Percentiles rank a stretch among this genome's conserved stretches.
phyloP scores from a whole-genome alignment of 805 yeast genomes.

The Candida sanyiensis region DNA sequence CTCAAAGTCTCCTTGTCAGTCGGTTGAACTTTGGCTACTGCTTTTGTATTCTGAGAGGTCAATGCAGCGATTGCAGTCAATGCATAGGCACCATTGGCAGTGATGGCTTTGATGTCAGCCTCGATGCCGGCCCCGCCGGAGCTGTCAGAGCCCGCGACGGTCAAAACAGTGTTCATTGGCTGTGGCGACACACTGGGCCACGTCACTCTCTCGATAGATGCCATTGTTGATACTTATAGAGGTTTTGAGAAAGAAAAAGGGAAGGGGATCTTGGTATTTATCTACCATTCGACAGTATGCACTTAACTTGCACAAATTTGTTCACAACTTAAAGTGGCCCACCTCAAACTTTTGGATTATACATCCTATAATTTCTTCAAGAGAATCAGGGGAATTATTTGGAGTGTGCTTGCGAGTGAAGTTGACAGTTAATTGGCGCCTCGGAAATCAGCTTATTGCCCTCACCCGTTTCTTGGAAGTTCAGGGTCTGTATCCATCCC shows the following conservation, averaged over 20 bases:
- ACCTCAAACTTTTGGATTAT: no score
- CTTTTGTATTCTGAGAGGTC: constrained; percentile 69
- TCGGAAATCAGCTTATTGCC: no score
- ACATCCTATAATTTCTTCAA: no score
- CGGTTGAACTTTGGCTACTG: constrained; percentile 36
- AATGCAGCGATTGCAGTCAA: constrained; percentile 72
- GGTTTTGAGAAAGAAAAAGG: background rate
- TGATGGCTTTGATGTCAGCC: constrained; percentile 77
- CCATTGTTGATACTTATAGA: background rate
- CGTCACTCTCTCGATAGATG: constrained; percentile 1
- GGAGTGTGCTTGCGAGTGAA: no score
- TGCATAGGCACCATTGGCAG: constrained; percentile 72
- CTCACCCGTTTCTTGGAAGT: no score
- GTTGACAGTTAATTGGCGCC: no score
- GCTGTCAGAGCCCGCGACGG: constrained; percentile 72
- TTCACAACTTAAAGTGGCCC: no score
- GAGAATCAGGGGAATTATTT: no score
- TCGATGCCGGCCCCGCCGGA: constrained; percentile 93
- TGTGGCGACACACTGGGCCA: constrained; percentile 6
- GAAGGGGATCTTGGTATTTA: background rate
- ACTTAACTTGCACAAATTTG: constrained; percentile 6
- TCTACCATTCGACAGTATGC: background rate
- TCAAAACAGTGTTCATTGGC: constrained; percentile 35
- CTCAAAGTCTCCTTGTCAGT: constrained; percentile 40
- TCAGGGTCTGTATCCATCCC: no score